Evolutionary conservation across 2,329 filamentous ascomycete species (phyloP).

Genomic region (Colletotrichum siamense): DNA sequence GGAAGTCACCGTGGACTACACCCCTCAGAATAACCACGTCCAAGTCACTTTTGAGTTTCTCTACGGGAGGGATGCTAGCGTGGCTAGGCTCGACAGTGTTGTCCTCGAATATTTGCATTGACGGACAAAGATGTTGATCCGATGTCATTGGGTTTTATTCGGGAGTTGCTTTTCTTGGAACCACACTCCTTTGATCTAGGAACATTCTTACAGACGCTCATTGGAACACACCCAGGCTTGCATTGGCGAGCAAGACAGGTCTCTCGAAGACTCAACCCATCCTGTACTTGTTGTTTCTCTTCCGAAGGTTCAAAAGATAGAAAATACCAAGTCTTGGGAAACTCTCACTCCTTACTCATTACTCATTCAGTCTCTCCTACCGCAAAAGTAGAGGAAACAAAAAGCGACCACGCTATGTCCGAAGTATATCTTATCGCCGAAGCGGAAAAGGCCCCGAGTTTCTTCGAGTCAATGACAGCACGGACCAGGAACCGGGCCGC

Average conservation of each 20-base stretch:
- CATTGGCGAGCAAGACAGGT: background rate
- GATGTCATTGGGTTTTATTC: background rate
- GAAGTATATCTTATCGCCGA: background rate
- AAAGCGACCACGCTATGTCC: background rate
- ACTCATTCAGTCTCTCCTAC: background rate
- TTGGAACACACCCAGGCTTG: background rate
- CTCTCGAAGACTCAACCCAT: background rate
- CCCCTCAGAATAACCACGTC: background rate
- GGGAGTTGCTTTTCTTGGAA: background rate
- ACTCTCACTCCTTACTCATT: background rate
- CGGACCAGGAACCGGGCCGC: background rate
- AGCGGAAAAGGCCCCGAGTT: background rate
- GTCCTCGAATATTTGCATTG: background rate
- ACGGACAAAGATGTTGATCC: background rate
- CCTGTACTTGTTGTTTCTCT: background rate
- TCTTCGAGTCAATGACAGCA: background rate
- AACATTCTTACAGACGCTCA: background rate
- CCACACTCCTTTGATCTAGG: background rate
- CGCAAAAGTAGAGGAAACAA: background rate
- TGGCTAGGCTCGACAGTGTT: background rate
- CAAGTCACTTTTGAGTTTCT: background rate
- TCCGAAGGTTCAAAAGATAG: background rate
- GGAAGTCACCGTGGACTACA: background rate
- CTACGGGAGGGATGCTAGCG: background rate
- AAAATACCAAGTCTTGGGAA: background rate